These are phyloP conservation scores for Casuarina cunninghamiana DNA, from an alignment of 306 rosid species.

Conservation along the genomic window DNA sequence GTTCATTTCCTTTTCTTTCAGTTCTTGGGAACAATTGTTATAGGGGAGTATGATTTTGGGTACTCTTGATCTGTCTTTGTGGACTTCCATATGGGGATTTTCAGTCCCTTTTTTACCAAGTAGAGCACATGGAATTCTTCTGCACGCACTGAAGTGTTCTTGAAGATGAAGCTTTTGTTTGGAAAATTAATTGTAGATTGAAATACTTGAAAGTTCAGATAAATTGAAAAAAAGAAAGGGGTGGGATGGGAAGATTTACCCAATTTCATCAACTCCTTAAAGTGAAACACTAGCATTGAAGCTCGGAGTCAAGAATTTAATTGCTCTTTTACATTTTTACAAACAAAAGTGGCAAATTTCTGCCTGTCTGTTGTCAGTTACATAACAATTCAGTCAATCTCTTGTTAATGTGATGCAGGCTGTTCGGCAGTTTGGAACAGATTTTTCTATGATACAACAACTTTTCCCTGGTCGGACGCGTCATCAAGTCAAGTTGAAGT, in stretches of 20 bases:
- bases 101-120: neutral
- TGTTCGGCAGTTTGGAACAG: slow-evolving; percentile 69
- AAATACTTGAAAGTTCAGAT: slow-evolving; percentile 2
- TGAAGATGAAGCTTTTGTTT: neutral
- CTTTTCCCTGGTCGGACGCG: slow-evolving; percentile 71
- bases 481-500: slow-evolving; percentile 70
- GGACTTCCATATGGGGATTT: neutral
- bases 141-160: neutral
- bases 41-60: neutral
- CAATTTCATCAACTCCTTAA: neutral
- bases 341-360: slow-evolving; percentile 10
- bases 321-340: neutral
- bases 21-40: neutral
- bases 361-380: neutral
- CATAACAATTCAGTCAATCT: slow-evolving; percentile 5
- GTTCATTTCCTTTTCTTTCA: neutral
- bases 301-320: neutral
- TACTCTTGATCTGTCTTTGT: neutral
- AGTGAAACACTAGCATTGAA: neutral
- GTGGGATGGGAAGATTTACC: neutral
- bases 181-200: neutral
- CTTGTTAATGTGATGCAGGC: slow-evolving; percentile 43
- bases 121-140: neutral
- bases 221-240: neutral
- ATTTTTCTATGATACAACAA: slow-evolving; percentile 72